phyloP scores from a whole-genome alignment of 768 basidiomycete species.

The Hysterangium stoloniferum region DNA sequence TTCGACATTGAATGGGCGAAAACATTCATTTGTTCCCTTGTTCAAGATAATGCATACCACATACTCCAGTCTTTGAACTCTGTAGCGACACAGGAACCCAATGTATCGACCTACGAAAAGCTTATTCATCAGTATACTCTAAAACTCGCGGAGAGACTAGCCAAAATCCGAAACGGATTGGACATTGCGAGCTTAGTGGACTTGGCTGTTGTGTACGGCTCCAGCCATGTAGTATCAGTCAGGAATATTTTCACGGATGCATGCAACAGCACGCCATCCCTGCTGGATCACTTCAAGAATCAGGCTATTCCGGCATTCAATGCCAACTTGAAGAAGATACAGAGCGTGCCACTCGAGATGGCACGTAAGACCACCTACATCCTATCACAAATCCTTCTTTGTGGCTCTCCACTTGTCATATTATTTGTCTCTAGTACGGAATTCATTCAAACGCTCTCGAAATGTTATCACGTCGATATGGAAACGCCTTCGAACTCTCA shows the following conservation, averaged over 20 bases:
- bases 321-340: not conserved
- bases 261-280: not conserved
- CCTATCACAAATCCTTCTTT: not conserved
- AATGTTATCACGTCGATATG: not conserved
- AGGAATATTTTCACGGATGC: not conserved
- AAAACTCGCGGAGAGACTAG: not conserved
- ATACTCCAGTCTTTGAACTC: not conserved
- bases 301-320: constrained; percentile 5
- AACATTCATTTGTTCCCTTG: constrained; percentile 1
- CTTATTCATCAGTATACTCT: not conserved
- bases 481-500: not conserved
- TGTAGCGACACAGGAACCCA: not conserved
- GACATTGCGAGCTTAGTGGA: constrained; percentile 5
- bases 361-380: constrained; percentile 2
- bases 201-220: not conserved
- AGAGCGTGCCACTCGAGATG: not conserved
- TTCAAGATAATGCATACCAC: constrained; percentile 1
- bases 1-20: constrained; percentile 4
- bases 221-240: not conserved
- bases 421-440: not conserved
- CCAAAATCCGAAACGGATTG: not conserved
- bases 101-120: not conserved
- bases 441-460: not conserved
- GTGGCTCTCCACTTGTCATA: not conserved
- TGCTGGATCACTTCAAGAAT: not conserved